These are phyloP conservation scores for Coprinellus micaceus DNA, from an alignment of 768 basidiomycete species.

Conservation along the genomic window DNA sequence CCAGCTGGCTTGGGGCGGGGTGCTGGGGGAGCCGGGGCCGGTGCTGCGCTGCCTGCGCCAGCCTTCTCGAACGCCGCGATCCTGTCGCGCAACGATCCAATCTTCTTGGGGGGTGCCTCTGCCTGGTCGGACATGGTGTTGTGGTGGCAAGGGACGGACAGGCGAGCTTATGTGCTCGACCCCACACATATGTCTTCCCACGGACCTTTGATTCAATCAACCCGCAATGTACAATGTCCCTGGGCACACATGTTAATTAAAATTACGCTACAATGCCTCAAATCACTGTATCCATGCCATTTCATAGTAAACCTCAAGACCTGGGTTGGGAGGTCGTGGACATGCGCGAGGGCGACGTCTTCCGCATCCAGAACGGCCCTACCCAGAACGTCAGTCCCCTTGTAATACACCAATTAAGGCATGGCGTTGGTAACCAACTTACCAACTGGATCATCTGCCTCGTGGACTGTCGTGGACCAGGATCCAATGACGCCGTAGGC, in stretches of 20 bases:
- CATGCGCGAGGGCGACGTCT: background rate
- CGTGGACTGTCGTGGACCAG: slow-evolving; percentile 46
- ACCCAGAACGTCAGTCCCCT: background rate
- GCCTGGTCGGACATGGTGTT: slow-evolving; percentile 54
- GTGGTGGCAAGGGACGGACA: background rate
- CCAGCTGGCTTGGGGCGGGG: slow-evolving; percentile 66
- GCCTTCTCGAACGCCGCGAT: slow-evolving; percentile 84
- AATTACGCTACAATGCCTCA: too few relatives aligned
- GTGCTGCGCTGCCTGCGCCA: slow-evolving; percentile 29
- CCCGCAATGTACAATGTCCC: too few relatives aligned
- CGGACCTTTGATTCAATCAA: background rate
- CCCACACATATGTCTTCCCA: background rate
- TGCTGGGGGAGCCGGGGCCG: slow-evolving; percentile 44
- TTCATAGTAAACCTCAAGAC: too few relatives aligned
- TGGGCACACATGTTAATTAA: too few relatives aligned
- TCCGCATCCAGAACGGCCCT: slow-evolving; percentile 18
- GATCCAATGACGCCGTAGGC: slow-evolving; percentile 54
- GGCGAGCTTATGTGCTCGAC: background rate
- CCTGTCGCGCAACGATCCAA: slow-evolving; percentile 79
- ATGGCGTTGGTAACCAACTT: slow-evolving; percentile 10
- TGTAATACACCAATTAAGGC: background rate
- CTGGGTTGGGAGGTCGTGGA: too few relatives aligned
- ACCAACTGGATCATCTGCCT: slow-evolving; percentile 44
- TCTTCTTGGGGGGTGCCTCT: slow-evolving; percentile 57
- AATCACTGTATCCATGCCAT: too few relatives aligned